Base-by-base conservation (phyloP, 192 early-diverging fungal genomes). In the Dissophora globulifera region DNA sequence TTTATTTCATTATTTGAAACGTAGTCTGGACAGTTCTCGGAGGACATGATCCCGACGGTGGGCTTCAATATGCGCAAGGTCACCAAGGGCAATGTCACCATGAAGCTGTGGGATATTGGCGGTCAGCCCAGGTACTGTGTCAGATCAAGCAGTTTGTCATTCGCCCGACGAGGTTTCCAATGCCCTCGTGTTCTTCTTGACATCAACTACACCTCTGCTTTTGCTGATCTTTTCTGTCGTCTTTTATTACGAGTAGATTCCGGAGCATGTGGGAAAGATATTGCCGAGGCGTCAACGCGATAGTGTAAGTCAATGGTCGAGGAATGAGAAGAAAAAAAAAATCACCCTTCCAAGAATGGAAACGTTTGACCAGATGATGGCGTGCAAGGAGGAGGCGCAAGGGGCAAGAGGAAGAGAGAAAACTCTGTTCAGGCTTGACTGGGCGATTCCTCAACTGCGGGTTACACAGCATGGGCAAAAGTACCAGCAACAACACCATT, bases 41-140 rank as follows among this genome's bases (percentile, higher is more conserved):
- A 95, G 78, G 93, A 95, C 76, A 88, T 88, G 88, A 99, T 98
- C 57, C 98, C 98, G 3, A 99, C 98, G 5, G 95, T 99, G 33
- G 98, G 98, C 7, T 99, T 98, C 83, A 98, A 98, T 69, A 99
- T 99, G 98, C 87, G 96, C 67, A 98, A 92, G 69, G 91, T 94
- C 45, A 91, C 91, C 25, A 93, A 93, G 84, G 92, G 93, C 52
- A 94, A 94, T 50, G 95, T 99, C 42, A 93, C 92, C 15, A 98
- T 99, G 95, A 98, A 98, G 79, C 83, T 99, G 64, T 99, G 98
- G 98, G 98, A 99, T 83, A 90, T 99, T 81, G 98, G 98, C 43
- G 98, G 98, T 17, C 98, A 99, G 79, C 93, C 96, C 57, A 67
- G 65, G 65, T 58, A 58, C 40, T 22, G 9, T 6, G 35, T 9